phyloP scores from a whole-genome alignment of 1,284 basidiomycete species.

The Exsudoporus floridanus region DNA sequence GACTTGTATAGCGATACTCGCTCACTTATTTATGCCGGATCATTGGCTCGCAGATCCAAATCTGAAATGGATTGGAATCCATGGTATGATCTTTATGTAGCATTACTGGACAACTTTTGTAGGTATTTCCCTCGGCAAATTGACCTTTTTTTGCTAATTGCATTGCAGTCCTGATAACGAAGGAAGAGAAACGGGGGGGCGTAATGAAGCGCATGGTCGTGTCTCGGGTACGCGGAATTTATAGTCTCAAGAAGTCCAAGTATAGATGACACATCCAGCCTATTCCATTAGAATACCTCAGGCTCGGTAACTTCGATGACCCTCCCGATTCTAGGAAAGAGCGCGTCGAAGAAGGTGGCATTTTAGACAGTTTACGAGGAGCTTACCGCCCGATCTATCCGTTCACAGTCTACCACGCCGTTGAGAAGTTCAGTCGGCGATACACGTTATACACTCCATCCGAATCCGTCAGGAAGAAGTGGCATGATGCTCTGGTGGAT shows the following conservation, averaged over 20 bases:
- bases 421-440: conserved; percentile 50
- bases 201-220: conserved; percentile 52
- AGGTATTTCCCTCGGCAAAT: conserved; percentile 23
- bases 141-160: conserved; percentile 5
- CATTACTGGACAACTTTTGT: conserved; percentile 78
- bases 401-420: conserved; percentile 72
- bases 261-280: conserved; percentile 47
- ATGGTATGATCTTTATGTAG: conserved; percentile 68
- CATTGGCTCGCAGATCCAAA: conserved; percentile 52
- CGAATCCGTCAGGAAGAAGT: conserved; percentile 57
- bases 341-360: conserved; percentile 52
- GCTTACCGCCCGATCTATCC: conserved; percentile 60
- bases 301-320: conserved; percentile 59
- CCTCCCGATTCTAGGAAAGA: conserved; percentile 61
- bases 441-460: conserved; percentile 70
- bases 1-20: conserved; percentile 74
- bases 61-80: conserved; percentile 59
- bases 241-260: neutral
- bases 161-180: conserved; percentile 57
- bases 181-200: conserved; percentile 55
- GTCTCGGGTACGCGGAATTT: conserved; percentile 53
- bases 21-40: conserved; percentile 63
- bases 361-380: conserved; percentile 56
- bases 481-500: conserved; percentile 60
- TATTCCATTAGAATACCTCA: conserved; percentile 73